Evolutionary conservation across 495 filamentous ascomycete species (phyloP), one percentile per base, ranked within the genome.

Genomic region (Saxophila tyrrhenica): DNA sequence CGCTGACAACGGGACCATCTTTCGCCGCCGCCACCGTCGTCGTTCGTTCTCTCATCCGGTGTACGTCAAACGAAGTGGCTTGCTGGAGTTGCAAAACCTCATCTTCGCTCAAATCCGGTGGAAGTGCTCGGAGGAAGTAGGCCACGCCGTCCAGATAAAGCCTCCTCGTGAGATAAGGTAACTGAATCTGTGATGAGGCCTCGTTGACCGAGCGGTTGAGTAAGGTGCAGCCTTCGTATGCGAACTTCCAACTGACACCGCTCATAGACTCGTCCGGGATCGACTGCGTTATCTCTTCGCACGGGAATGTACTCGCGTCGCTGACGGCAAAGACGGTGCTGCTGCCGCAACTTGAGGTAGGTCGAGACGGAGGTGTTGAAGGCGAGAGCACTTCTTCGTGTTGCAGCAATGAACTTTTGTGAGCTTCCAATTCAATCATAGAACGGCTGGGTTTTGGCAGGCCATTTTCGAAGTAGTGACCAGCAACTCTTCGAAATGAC

Each of bases 121-220:
- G 85, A 0, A 89, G 71, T 0, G 78, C 85, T 48, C 77, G 75
- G 1, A 87, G 74, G 2, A 89, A 70, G 62, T 87, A 86, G 7
- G 75, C 71, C 7, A 86, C 51, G 41, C 81, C 77, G 60, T 81
- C 75, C 22, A 89, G 70, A 64, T 86, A 89, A 0, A 86, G 72
- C 17, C 78, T 75, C n/a, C 85, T 74, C 41, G 77, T 75, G 25
- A 84, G 75, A 44, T 64, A 13, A 48, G 57, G 48, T 65, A 51
- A 11, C 41, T 57, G 3, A 59, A n/a, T 29, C 11, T 58, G 21
- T 2, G 47, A 47, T 29, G 58, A 53, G 15, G 69, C 70, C 60
- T 74, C 71, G 47, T 66, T 58, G 9, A 63, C 58, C 15, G 69
- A 63, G 25, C 65, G 62, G n/a, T 54, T 58, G 3, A 72, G 56